Evolutionary conservation across 2,329 filamentous ascomycete genomes (phyloP).

Genomic region (Tolypocladium endophyticum): DNA sequence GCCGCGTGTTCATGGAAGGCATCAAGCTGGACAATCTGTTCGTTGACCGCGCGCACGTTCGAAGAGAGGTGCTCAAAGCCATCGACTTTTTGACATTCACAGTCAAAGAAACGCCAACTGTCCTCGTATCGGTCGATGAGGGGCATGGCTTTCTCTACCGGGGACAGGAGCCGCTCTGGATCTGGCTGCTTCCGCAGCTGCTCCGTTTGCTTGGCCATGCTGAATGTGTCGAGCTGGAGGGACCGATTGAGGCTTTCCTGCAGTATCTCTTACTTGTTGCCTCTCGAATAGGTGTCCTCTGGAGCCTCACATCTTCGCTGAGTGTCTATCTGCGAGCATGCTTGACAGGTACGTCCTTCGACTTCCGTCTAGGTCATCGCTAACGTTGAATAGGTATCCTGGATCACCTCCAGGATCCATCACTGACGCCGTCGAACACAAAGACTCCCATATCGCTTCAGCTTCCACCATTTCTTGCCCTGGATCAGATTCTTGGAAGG

Average conservation of each 20-base stretch:
- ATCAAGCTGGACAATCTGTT: conserved; percentile 61
- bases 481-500: conserved; percentile 23
- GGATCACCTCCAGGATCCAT: conserved; percentile 22
- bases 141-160: conserved; percentile 35
- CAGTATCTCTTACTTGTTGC: conserved; percentile 35
- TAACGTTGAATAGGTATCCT: conserved; percentile 17
- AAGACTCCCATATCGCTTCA: conserved; percentile 16
- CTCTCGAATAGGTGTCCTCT: conserved; percentile 32
- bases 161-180: conserved; percentile 52
- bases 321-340: conserved; percentile 36
- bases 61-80: conserved; percentile 56
- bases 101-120: conserved; percentile 61
- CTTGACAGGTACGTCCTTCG: conserved; percentile 29
- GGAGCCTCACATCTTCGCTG: conserved; percentile 35
- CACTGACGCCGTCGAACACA: conserved; percentile 12
- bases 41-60: conserved; percentile 41
- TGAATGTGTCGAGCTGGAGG: conserved; percentile 34
- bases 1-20: conserved; percentile 65
- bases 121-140: conserved; percentile 42
- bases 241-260: conserved; percentile 43
- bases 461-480: conserved; percentile 28
- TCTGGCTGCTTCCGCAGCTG: conserved; percentile 51
- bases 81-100: conserved; percentile 68
- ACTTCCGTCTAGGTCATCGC: conserved; percentile 1
- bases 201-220: conserved; percentile 45